These are phyloP conservation scores for Apiospora pterosperma DNA, from an alignment of 2,329 filamentous ascomycete genomes.

Conservation along the genomic window DNA sequence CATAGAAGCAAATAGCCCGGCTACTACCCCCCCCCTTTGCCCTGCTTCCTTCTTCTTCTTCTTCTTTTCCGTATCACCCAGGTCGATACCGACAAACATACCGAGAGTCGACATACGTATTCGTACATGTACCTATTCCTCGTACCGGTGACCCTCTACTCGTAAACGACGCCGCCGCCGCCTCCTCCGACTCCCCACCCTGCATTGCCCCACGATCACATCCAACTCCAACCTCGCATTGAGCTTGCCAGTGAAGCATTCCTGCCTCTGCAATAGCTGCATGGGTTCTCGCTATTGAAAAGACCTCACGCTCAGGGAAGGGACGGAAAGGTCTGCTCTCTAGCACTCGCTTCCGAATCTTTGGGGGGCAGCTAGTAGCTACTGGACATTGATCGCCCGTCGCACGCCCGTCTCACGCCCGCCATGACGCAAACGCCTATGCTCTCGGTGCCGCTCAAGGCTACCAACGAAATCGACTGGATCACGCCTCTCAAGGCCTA, in stretches of 20 bases:
- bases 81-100: background rate
- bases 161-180: background rate
- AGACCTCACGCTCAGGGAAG: background rate
- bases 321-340: background rate
- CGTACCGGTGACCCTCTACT: background rate
- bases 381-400: background rate
- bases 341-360: background rate
- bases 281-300: background rate
- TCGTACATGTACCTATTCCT: background rate
- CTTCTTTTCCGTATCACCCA: background rate
- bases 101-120: background rate
- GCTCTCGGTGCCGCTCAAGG: constrained; percentile 90
- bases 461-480: constrained; percentile 98
- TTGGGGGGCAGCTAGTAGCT: background rate
- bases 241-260: background rate
- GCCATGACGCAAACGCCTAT: constrained; percentile 84
- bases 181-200: background rate
- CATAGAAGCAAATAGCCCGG: background rate
- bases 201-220: background rate
- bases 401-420: constrained; percentile 6
- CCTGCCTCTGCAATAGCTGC: background rate
- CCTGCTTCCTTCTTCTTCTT: no score
- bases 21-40: background rate
- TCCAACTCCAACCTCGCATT: background rate
- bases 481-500: constrained; percentile 86